phyloP scores from a whole-genome alignment of 2,329 filamentous ascomycete species.

The Plectosphaerella plurivora region DNA sequence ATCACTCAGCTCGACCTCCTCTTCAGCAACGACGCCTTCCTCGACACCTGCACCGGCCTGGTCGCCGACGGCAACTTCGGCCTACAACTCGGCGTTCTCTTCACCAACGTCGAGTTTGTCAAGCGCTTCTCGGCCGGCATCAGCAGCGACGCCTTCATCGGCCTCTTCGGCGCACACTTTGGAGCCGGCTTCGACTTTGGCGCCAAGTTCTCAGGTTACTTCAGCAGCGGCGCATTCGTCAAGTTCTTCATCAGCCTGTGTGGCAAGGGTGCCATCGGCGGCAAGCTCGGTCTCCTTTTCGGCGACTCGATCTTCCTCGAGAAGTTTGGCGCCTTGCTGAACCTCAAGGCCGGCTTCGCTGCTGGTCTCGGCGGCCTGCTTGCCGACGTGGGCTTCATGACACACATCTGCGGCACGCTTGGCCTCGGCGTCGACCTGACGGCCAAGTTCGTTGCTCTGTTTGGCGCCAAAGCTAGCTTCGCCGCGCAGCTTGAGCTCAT shows the following conservation, averaged over 20 bases:
- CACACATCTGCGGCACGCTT: not conserved
- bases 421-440: not conserved
- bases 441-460: not conserved
- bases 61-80: not conserved
- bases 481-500: not conserved
- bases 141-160: not conserved
- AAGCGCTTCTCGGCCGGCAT: not conserved
- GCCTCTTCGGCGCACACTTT: not conserved
- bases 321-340: not conserved
- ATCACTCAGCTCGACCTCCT: not conserved
- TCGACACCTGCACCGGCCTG: not conserved
- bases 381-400: not conserved
- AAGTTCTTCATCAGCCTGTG: not conserved
- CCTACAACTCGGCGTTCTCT: not conserved
- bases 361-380: not conserved
- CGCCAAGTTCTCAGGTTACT: not conserved
- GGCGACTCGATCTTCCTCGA: not conserved
- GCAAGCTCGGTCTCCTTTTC: not conserved
- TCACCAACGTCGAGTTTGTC: not conserved
- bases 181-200: not conserved
- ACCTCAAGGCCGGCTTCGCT: not conserved
- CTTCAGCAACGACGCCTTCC: not conserved
- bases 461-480: not conserved
- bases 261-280: not conserved
- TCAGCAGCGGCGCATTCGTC: not conserved